Evolutionary conservation across 2,329 filamentous ascomycete species (phyloP).

Genomic region (Davidsoniella neocaledoniae): DNA sequence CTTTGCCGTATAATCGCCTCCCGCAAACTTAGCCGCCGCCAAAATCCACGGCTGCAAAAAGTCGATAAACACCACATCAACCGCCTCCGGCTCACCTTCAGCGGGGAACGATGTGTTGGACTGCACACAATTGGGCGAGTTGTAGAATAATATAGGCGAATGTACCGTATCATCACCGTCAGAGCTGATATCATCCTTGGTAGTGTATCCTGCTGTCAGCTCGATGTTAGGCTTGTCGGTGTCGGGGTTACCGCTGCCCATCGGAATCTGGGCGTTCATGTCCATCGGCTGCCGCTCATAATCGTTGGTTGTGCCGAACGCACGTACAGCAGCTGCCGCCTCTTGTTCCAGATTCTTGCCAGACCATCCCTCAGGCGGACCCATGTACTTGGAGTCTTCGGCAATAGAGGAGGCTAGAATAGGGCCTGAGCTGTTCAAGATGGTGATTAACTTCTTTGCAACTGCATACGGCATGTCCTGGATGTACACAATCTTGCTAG

Average conservation of each 20-base stretch:
- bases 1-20: conserved; percentile 30
- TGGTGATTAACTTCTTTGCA: conserved; percentile 49
- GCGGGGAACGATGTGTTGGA: conserved; percentile 24
- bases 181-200: conserved; percentile 61
- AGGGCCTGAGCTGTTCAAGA: conserved; percentile 38
- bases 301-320: background rate
- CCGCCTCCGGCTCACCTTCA: conserved; percentile 43
- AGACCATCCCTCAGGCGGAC: conserved; percentile 30
- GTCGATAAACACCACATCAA: conserved; percentile 83
- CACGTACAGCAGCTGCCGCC: background rate
- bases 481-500: conserved; percentile 58
- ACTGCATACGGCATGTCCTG: conserved; percentile 64
- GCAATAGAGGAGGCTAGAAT: conserved; percentile 24
- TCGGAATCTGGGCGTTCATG: background rate
- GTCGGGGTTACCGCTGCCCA: conserved; percentile 17
- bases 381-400: conserved; percentile 29
- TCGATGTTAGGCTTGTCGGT: conserved; percentile 20
- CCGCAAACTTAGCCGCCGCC: conserved; percentile 48
- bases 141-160: conserved; percentile 53
- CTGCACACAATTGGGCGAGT: conserved; percentile 71
- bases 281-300: background rate
- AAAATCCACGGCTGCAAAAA: conserved; percentile 77
- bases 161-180: conserved; percentile 90
- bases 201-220: conserved; percentile 64
- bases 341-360: conserved; percentile 13